Conservation (phyloP, 73 alveolate species). For the Tetrahymena borealis region DNA sequence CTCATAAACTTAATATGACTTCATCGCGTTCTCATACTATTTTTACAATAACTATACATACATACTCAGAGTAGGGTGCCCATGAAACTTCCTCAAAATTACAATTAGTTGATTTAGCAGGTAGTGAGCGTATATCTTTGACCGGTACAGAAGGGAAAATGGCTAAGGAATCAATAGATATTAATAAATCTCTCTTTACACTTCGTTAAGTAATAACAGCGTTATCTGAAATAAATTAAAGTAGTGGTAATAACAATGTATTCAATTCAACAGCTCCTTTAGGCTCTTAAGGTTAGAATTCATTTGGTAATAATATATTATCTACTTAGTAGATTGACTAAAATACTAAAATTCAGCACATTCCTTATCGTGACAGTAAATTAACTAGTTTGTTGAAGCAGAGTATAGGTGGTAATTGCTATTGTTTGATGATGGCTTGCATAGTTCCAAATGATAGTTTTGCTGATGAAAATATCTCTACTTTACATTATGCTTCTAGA, state of each 20-base stretch:
- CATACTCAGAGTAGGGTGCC: slow-evolving; percentile 55
- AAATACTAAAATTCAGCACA: not conserved
- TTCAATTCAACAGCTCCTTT: not conserved
- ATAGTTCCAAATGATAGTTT: slow-evolving; percentile 79
- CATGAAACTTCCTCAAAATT: slow-evolving; percentile 80
- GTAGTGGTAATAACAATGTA: slow-evolving; percentile 19
- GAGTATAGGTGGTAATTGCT: slow-evolving; percentile 92
- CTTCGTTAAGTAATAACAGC: slow-evolving; percentile 90
- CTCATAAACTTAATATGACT: slow-evolving; percentile 81
- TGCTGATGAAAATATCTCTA: slow-evolving; percentile 87
- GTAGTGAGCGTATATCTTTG: slow-evolving; percentile 82
- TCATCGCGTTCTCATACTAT: slow-evolving; percentile 93
- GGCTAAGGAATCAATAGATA: slow-evolving; percentile 88
- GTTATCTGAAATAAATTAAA: slow-evolving; percentile 72
- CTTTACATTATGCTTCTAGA: slow-evolving; percentile 91
- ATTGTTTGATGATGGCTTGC: slow-evolving; percentile 94
- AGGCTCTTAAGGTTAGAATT: not conserved
- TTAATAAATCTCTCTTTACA: slow-evolving; percentile 88
- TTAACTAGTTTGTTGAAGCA: slow-evolving; percentile 86
- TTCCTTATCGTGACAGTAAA: slow-evolving; percentile 96
- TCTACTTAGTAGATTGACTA: slow-evolving; percentile 5
- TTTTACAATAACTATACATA: slow-evolving; percentile 76
- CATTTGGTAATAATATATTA: slow-evolving; percentile 19
- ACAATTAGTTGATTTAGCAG: slow-evolving; percentile 95
- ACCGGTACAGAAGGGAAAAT: slow-evolving; percentile 88